A percentile compares a stretch with the other conserved stretches of the same genome.
These are phyloP conservation scores for Ogataea trehaloabstinens DNA, from an alignment of 805 yeast species.

Conservation along the genomic window DNA sequence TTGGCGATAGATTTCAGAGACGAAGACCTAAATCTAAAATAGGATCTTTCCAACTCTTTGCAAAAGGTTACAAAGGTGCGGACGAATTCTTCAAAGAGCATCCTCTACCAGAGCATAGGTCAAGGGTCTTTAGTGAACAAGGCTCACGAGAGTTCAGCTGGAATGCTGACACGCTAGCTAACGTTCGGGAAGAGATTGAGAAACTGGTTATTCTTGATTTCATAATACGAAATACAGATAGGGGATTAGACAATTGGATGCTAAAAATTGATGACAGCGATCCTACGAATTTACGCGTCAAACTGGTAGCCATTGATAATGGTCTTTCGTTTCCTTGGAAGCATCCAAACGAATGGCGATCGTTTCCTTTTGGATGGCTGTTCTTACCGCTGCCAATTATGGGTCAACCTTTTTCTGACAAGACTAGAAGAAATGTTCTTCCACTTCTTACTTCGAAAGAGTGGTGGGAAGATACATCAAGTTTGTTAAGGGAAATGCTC, in stretches of 20 bases:
- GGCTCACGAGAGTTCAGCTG: conserved; percentile 41
- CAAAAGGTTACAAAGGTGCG: conserved; percentile 59
- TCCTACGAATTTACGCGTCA: conserved; percentile 36
- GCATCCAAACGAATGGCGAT: conserved; percentile 79
- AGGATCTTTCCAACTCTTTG: conserved; percentile 67
- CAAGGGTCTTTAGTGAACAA: conserved; percentile 2
- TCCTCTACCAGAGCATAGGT: conserved; percentile 46
- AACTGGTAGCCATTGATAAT: conserved; percentile 72
- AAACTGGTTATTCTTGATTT: conserved; percentile 70
- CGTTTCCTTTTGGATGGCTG: conserved; percentile 78
- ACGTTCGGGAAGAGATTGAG: conserved; percentile 61
- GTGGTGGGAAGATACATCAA: conserved; percentile 70
- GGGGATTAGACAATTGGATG: conserved; percentile 82
- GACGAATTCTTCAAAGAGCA: conserved; percentile 51
- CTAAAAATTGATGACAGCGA: conserved; percentile 48
- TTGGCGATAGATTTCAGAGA: conserved; percentile 18
- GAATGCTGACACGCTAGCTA: conserved; percentile 46
- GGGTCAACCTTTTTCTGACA: conserved; percentile 62
- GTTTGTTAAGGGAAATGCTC: conserved; percentile 46
- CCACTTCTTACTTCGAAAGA: conserved; percentile 54
- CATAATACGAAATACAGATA: conserved; percentile 70
- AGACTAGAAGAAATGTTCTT: conserved; percentile 54
- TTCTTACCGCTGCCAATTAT: conserved; percentile 61
- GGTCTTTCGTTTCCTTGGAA: conserved; percentile 80
- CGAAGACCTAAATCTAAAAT: conserved; percentile 42